Base-by-base conservation (phyloP, 2,329 filamentous ascomycete genomes). In the Chaetothyriales sp. region DNA sequence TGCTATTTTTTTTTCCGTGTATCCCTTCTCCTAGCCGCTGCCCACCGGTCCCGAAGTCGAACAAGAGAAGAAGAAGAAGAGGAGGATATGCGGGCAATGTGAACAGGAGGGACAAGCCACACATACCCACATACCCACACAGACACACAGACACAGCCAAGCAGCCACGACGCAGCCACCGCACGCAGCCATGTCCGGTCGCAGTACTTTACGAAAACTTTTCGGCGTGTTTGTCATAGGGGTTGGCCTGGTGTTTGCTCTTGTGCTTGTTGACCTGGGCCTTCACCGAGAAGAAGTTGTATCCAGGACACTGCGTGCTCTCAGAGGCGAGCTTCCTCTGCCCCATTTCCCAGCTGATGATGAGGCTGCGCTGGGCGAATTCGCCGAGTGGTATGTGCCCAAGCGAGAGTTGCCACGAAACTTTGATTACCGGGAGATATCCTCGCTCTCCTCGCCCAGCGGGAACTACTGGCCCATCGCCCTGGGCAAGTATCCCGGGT, bases 391-490 rank as follows among this genome's bases (percentile, higher is more conserved):
- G 32, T 39, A 39, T 15, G 32, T 15, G 15, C 32, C 32, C 3
- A 15, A 3, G 15, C 32, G 32, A 15, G 3, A 15, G 10, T 15
- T 12, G 5, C 32, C 10, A 15, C 10, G 32, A 15, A 15, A 10
- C 10, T 39, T 39, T 15, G 43, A 45, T 12, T 49, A 63, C 46
- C 54, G 53, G 5, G 46, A 70, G 53, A 53, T 77, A 42, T 71
- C 65, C 57, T 78, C 75, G 1, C 28, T 62, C 2, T 71, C 73
- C 0, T 74, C 70, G 0, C 46, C 53, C 1, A 66, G 75, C 54
- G 64, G 60, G 22, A 69, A 66, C 19, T 78, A 69, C 64, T 77
- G 77, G 54, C 53, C 56, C 22, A 69, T 80, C 59, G 60, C 65
- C 18, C 75, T 79, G 53, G 67, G 64, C 7, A 61, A 61, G 36